Conservation (phyloP, 2,329 filamentous ascomycete genomes). For the Aspergillus sojae region DNA sequence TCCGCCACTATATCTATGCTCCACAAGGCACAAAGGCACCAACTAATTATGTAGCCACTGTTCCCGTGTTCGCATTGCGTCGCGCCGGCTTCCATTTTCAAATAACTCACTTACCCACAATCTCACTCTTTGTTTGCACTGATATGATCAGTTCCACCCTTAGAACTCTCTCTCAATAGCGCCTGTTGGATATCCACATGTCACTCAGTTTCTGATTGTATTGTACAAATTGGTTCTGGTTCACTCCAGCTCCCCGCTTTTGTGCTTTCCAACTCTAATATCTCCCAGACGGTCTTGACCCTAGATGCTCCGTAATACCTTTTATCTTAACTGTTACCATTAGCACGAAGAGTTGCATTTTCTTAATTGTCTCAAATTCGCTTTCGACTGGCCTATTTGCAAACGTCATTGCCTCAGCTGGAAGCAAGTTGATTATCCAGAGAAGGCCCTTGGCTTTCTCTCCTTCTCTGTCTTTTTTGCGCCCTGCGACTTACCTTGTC, state of each 20-base stretch:
- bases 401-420: background rate
- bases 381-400: background rate
- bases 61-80: slow-evolving; percentile 23
- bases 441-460: background rate
- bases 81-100: slow-evolving; percentile 15
- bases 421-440: background rate
- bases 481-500: background rate
- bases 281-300: background rate
- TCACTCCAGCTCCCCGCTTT: slow-evolving; percentile 4
- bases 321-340: background rate
- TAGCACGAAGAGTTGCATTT: too few relatives aligned
- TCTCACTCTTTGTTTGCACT: background rate
- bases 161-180: background rate
- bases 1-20: background rate
- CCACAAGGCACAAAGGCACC: slow-evolving; percentile 21
- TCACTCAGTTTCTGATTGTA: background rate
- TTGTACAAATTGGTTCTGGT: background rate
- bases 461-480: background rate
- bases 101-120: background rate
- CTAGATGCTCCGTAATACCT: background rate
- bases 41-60: slow-evolving; percentile 18
- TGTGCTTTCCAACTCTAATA: slow-evolving; percentile 1
- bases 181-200: too few relatives aligned
- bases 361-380: background rate
- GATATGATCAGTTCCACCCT: background rate